Evolutionary conservation across 768 basidiomycete species (phyloP).

Genomic region (Termitomyces heimii): DNA sequence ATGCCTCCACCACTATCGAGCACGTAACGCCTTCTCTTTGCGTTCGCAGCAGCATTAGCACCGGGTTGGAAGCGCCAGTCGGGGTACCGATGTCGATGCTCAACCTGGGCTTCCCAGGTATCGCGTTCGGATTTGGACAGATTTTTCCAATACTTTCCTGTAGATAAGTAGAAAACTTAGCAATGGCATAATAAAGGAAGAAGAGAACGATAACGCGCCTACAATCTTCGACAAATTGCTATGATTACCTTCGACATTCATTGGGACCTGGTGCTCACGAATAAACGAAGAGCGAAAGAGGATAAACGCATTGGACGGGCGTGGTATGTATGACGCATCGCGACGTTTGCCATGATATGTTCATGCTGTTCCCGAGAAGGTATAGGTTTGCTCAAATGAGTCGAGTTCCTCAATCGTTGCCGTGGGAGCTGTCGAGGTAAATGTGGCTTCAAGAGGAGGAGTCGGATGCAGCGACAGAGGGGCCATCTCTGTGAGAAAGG

Average conservation of each 20-base stretch:
- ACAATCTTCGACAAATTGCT: conserved; percentile 78
- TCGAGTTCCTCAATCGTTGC: not conserved
- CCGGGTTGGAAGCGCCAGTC: conserved; percentile 80
- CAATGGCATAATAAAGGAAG: not conserved
- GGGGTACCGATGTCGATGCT: conserved; percentile 69
- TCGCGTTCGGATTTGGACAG: conserved; percentile 62
- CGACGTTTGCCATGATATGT: conserved; percentile 54
- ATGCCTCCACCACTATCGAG: not conserved
- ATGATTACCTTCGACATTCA: conserved; percentile 73
- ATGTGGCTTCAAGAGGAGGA: not conserved
- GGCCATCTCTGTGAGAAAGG: not conserved
- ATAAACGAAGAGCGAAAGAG: conserved; percentile 80
- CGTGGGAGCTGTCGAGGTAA: not conserved
- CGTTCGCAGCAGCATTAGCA: conserved; percentile 27
- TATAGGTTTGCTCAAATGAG: not conserved
- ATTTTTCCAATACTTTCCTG: conserved; percentile 72
- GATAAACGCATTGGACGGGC: conserved; percentile 82
- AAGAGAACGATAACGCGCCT: conserved; percentile 32
- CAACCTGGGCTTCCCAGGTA: conserved; percentile 74
- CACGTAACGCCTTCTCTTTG: conserved; percentile 22
- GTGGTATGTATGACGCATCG: conserved; percentile 71
- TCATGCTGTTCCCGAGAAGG: conserved; percentile 13
- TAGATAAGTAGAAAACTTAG: not conserved
- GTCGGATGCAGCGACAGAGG: not conserved
- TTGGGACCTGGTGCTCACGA: conserved; percentile 63